phyloP scores from a whole-genome alignment of 1,139 yeast genomes.

The Pichia sp. region DNA sequence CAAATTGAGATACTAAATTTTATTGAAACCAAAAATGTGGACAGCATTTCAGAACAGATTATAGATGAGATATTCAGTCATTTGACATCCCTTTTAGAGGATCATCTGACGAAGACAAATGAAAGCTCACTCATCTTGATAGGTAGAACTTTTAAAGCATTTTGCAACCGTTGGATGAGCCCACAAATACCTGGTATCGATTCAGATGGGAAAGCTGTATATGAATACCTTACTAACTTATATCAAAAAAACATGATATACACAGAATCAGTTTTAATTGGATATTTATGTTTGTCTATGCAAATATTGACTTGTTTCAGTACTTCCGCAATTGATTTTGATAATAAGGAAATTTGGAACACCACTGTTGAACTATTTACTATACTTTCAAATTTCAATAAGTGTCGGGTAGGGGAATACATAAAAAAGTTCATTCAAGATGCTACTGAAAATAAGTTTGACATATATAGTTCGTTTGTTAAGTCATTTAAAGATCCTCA shows the following conservation, averaged over 20 bases:
- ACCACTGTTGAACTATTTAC: constrained; percentile 7
- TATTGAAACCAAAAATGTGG: not conserved
- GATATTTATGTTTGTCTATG: constrained; percentile 11
- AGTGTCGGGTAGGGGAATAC: constrained; percentile 12
- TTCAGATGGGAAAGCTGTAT: constrained; percentile 16
- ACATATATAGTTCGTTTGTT: constrained; percentile 35
- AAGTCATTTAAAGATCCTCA: constrained; percentile 36
- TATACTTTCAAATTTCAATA: constrained; percentile 18
- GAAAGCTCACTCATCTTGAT: constrained; percentile 17
- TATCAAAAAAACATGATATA: constrained; percentile 16
- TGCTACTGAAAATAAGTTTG: constrained; percentile 26
- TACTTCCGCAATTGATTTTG: not conserved
- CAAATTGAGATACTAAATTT: constrained; percentile 9
- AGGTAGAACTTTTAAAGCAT: constrained; percentile 7
- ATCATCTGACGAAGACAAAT: constrained; percentile 18
- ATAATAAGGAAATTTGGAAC: not conserved
- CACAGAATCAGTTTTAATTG: constrained; percentile 13
- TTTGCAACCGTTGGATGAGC: constrained; percentile 12
- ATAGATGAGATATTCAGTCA: constrained; percentile 9
- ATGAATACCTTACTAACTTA: constrained; percentile 12
- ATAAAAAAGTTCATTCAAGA: constrained; percentile 11
- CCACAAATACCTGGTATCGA: constrained; percentile 9
- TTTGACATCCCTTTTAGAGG: constrained; percentile 14
- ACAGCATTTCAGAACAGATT: not conserved
- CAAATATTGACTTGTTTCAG: not conserved